A percentile compares a stretch with the other conserved stretches of the same genome.
Evolutionary conservation across 2,329 filamentous ascomycete genomes (phyloP).

Genomic region (Venturia asperata): DNA sequence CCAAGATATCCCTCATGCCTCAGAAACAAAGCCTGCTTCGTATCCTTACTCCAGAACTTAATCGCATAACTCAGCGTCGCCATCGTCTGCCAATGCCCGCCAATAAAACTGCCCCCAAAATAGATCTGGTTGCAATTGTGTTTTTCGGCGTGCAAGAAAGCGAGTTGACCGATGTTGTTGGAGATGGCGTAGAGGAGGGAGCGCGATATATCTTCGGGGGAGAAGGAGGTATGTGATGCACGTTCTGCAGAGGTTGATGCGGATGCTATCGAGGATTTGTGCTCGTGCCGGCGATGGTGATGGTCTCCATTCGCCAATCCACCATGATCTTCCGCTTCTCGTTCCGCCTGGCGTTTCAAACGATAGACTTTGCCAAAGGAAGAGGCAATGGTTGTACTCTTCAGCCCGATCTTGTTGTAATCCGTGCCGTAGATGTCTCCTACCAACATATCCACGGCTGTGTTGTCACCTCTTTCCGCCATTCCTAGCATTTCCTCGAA

Average conservation of each 20-base stretch:
- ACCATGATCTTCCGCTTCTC: slow-evolving; percentile 65
- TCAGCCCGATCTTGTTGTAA: slow-evolving; percentile 92
- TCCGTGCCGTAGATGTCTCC: slow-evolving; percentile 96
- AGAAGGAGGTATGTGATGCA: slow-evolving; percentile 49
- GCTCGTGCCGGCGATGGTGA: slow-evolving; percentile 22
- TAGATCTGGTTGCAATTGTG: slow-evolving; percentile 89
- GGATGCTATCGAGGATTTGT: not conserved
- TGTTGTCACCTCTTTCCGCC: slow-evolving; percentile 86
- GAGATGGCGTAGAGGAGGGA: slow-evolving; percentile 77
- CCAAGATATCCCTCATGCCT: slow-evolving; percentile 94
- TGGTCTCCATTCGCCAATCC: slow-evolving; percentile 47
- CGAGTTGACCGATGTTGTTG: slow-evolving; percentile 97
- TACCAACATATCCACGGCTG: slow-evolving; percentile 90
- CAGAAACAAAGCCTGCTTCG: slow-evolving; percentile 92
- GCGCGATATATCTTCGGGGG: slow-evolving; percentile 75
- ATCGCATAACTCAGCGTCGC: slow-evolving; percentile 96
- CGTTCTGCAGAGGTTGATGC: slow-evolving; percentile 27
- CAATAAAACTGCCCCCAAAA: slow-evolving; percentile 94
- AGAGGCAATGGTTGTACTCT: slow-evolving; percentile 90
- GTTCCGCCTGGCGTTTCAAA: slow-evolving; percentile 78
- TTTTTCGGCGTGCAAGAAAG: slow-evolving; percentile 93
- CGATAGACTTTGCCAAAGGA: slow-evolving; percentile 96
- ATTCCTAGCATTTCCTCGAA: slow-evolving; percentile 97
- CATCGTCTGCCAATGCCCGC: slow-evolving; percentile 94
- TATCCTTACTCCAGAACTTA: slow-evolving; percentile 91